Conservation (phyloP, 192 early-diverging fungal species). For the Umbelopsis sp. region DNA sequence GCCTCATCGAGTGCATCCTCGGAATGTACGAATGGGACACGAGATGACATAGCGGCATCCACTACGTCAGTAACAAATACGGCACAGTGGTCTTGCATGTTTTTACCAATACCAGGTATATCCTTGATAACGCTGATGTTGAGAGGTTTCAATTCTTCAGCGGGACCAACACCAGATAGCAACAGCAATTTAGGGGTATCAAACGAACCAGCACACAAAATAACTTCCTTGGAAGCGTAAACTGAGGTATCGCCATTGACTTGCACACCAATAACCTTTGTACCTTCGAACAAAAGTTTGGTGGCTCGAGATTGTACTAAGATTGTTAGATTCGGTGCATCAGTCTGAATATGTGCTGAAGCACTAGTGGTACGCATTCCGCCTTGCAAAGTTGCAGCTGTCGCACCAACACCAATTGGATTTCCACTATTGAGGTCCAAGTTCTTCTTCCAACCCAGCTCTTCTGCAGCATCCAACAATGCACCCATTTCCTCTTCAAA, state of each 20-base stretch:
- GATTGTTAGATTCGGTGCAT: background rate
- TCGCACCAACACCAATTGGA: background rate
- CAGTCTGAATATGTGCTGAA: background rate
- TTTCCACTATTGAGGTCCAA: background rate
- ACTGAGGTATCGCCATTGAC: conserved; percentile 15
- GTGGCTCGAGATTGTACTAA: background rate
- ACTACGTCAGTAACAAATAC: conserved; percentile 22
- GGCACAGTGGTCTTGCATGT: conserved; percentile 36
- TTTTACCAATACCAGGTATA: conserved; percentile 37
- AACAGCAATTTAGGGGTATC: conserved; percentile 35
- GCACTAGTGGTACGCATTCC: background rate
- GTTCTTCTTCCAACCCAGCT: background rate
- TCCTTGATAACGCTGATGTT: conserved; percentile 27
- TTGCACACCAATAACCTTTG: background rate
- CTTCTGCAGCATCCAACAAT: background rate
- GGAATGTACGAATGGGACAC: background rate
- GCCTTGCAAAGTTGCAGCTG: background rate
- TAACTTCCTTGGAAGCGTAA: conserved; percentile 33
- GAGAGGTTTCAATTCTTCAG: conserved; percentile 17
- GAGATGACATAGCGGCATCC: background rate
- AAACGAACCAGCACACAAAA: conserved; percentile 41
- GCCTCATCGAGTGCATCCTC: background rate
- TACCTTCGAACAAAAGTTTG: background rate
- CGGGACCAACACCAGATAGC: conserved; percentile 41
- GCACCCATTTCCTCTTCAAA: background rate